phyloP scores from a whole-genome alignment of 768 basidiomycete genomes.

The Suillus lakei region DNA sequence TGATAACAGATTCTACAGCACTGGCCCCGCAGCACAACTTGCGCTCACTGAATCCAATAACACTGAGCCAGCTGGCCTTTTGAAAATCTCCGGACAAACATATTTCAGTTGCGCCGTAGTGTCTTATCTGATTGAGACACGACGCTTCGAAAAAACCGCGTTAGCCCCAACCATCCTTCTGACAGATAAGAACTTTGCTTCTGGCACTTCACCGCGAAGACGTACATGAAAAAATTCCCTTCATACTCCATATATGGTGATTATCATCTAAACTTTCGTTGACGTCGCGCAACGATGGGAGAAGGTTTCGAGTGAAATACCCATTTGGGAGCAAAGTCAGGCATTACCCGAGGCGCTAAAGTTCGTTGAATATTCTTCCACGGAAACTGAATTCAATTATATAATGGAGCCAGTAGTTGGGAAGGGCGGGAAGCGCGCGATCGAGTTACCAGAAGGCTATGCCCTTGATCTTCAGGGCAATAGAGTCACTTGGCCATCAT shows the following conservation, averaged over 20 bases:
- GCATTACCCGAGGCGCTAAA: slow-evolving; percentile 4
- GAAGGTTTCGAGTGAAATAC: slow-evolving; percentile 13
- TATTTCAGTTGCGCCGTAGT: neutral
- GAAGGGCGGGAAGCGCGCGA: slow-evolving; percentile 24
- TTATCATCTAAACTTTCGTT: slow-evolving; percentile 27
- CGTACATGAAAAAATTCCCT: slow-evolving; percentile 14
- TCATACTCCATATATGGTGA: slow-evolving; percentile 17
- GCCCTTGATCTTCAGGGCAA: slow-evolving; percentile 18
- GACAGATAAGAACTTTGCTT: slow-evolving; percentile 12
- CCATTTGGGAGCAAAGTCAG: slow-evolving; percentile 14
- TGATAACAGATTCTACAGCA: neutral
- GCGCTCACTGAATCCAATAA: neutral
- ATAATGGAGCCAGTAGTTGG: slow-evolving; percentile 11
- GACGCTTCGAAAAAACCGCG: slow-evolving; percentile 18
- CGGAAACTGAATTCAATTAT: slow-evolving; percentile 8
- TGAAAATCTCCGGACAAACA: neutral
- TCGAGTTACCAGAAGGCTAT: slow-evolving; percentile 24
- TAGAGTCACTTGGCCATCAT: slow-evolving; percentile 7
- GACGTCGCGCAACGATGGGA: slow-evolving; percentile 21
- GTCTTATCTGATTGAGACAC: slow-evolving; percentile 22
- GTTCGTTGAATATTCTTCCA: slow-evolving; percentile 7
- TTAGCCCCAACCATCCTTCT: slow-evolving; percentile 20
- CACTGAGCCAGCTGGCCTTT: neutral
- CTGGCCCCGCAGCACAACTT: neutral
- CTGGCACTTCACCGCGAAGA: slow-evolving; percentile 17